These are phyloP conservation scores for Leccinum imitatum DNA, from an alignment of 768 basidiomycete genomes.

Conservation along the genomic window DNA sequence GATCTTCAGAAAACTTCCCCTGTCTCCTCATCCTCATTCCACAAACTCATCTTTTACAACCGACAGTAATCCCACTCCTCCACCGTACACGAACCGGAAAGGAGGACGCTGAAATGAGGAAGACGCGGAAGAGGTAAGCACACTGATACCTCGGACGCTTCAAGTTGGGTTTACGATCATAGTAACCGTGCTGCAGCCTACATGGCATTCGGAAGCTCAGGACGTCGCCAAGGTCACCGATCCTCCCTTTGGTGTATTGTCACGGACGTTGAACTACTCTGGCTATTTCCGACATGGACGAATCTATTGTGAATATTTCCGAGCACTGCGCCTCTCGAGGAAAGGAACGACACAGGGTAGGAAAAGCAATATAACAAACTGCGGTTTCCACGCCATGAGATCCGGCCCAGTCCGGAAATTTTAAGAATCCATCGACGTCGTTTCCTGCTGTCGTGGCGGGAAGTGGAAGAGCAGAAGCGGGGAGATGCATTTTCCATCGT, in stretches of 20 bases:
- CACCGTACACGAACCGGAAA: slow-evolving; percentile 41
- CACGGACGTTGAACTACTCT: neutral
- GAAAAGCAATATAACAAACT: slow-evolving; percentile 7
- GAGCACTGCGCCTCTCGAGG: slow-evolving; percentile 5
- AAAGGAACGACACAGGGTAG: slow-evolving; percentile 2
- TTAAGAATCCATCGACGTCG: slow-evolving; percentile 1
- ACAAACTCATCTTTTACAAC: slow-evolving; percentile 45
- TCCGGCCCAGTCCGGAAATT: slow-evolving; percentile 12
- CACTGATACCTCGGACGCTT: slow-evolving; percentile 72
- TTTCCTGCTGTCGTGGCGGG: neutral
- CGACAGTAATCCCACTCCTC: slow-evolving; percentile 36
- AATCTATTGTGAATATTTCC: slow-evolving; percentile 18
- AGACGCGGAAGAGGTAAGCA: slow-evolving; percentile 73
- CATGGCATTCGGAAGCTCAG: slow-evolving; percentile 91
- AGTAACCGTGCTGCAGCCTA: slow-evolving; percentile 91
- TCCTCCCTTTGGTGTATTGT: slow-evolving; percentile 64
- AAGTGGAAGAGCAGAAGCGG: neutral
- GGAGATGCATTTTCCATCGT: neutral
- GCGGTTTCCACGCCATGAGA: slow-evolving; percentile 10
- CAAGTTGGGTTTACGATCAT: slow-evolving; percentile 71
- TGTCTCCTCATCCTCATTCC: slow-evolving; percentile 25
- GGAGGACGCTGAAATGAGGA: slow-evolving; percentile 70
- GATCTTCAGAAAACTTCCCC: slow-evolving; percentile 39
- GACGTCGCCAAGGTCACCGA: slow-evolving; percentile 85
- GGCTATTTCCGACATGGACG: neutral